phyloP scores from a whole-genome alignment of 176 grass and related monocot genomes.

The Oryza nivara region DNA sequence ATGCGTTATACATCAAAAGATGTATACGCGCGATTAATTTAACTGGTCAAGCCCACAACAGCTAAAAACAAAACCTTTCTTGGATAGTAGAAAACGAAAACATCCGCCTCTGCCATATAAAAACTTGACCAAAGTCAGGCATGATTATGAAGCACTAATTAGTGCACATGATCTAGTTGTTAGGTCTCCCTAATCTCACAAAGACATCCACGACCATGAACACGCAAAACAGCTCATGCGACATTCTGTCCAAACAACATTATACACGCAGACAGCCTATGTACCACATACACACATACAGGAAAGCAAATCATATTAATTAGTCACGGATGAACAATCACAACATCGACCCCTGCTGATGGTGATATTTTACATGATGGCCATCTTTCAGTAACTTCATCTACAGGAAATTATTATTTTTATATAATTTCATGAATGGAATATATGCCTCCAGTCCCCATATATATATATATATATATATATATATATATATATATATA shows the following conservation, averaged over 20 bases:
- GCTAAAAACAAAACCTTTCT: background rate
- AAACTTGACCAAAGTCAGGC: background rate
- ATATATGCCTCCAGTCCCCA: background rate
- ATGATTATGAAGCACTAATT: background rate
- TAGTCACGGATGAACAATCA: background rate
- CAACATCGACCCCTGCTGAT: background rate
- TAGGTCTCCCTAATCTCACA: background rate
- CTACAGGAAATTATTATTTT: background rate
- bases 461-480: background rate
- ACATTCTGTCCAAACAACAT: background rate
- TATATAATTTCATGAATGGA: background rate
- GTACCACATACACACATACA: background rate
- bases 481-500: too few species aligned
- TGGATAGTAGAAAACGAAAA: background rate
- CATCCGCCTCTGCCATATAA: background rate
- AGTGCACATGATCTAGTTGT: background rate
- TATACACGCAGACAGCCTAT: background rate
- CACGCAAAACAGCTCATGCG: background rate
- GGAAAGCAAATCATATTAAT: background rate
- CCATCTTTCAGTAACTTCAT: background rate
- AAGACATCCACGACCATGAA: background rate
- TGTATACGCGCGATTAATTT: too few species aligned
- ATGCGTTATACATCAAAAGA: too few species aligned
- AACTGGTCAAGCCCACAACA: background rate
- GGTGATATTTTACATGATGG: background rate